A percentile compares a stretch with the other conserved stretches of the same genome.
These are phyloP conservation scores for Leishmania mexicana DNA, from an alignment of 208 protist species.

Conservation along the genomic window DNA sequence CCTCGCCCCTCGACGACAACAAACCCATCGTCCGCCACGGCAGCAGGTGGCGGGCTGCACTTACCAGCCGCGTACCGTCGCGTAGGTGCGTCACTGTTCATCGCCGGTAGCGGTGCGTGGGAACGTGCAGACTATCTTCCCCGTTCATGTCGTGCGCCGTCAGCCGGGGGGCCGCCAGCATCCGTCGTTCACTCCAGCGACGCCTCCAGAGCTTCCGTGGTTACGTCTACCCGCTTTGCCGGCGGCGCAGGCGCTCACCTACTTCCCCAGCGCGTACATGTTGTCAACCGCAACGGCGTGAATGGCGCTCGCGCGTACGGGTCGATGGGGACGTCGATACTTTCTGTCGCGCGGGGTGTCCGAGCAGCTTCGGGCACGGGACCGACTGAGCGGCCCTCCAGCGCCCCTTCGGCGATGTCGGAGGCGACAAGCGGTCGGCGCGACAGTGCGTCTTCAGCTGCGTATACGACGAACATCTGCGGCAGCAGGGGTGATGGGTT, in stretches of 20 bases:
- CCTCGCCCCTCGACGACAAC: not conserved
- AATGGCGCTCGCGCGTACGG: not conserved
- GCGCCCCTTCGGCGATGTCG: not conserved
- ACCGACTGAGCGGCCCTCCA: not conserved
- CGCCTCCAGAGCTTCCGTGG: not conserved
- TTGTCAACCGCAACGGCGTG: not conserved
- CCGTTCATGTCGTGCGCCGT: constrained; percentile 3
- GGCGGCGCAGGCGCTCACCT: not conserved
- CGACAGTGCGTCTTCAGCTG: not conserved
- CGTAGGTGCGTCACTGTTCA: not conserved
- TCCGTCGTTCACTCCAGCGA: not conserved
- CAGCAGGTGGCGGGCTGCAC: not conserved
- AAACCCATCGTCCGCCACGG: not conserved
- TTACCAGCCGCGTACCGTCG: not conserved
- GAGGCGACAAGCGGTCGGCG: not conserved
- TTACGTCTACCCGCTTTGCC: not conserved
- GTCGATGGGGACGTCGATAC: not conserved
- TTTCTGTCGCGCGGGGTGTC: not conserved
- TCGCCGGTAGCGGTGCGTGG: constrained; percentile 2
- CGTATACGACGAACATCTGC: not conserved
- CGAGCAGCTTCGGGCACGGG: not conserved
- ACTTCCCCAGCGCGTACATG: not conserved
- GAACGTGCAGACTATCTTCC: constrained; percentile 28
- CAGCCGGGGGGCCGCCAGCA: not conserved
- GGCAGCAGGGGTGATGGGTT: not conserved